Conservation (phyloP, 2,329 filamentous ascomycete genomes). For the Aureobasidium sp. region DNA sequence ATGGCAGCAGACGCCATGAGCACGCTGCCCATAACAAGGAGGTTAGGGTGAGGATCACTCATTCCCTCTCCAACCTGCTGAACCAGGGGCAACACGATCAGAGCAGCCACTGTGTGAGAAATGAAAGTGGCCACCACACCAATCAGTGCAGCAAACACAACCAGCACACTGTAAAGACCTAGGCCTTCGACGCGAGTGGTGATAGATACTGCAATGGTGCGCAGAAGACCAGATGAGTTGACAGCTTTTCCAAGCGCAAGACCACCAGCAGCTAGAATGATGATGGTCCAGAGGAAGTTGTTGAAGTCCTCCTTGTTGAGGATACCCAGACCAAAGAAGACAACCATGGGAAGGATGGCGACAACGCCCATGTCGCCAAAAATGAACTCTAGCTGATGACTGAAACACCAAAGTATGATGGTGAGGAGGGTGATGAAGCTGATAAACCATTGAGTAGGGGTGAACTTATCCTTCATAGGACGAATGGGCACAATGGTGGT, state of each 20-base stretch:
- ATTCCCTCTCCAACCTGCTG: conserved; percentile 76
- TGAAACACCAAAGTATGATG: conserved; percentile 86
- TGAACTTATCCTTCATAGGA: conserved; percentile 79
- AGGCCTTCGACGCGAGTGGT: conserved; percentile 65
- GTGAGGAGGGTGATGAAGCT: conserved; percentile 72
- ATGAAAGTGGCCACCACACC: conserved; percentile 95
- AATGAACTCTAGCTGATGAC: conserved; percentile 73
- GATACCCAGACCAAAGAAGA: conserved; percentile 95
- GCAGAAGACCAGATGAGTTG: conserved; percentile 81
- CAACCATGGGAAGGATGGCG: conserved; percentile 86
- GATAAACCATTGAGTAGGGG: conserved; percentile 88
- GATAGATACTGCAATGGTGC: conserved; percentile 75
- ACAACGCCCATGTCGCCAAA: conserved; percentile 99
- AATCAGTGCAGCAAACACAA: conserved; percentile 78
- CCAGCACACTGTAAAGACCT: conserved; percentile 74
- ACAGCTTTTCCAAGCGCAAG: conserved; percentile 89
- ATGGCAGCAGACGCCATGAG: conserved; percentile 98
- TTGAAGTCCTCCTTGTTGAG: conserved; percentile 99
- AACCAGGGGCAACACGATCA: conserved; percentile 90
- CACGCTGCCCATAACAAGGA: conserved; percentile 89
- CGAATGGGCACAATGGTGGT: conserved; percentile 89
- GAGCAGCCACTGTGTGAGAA: conserved; percentile 88
- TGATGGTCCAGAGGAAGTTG: conserved; percentile 99
- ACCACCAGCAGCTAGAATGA: conserved; percentile 91
- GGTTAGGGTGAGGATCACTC: conserved; percentile 83